These are phyloP conservation scores for Straminergon stramineum DNA, from an alignment of 225 moss, liverwort and hornwort genomes.

Conservation along the genomic window DNA sequence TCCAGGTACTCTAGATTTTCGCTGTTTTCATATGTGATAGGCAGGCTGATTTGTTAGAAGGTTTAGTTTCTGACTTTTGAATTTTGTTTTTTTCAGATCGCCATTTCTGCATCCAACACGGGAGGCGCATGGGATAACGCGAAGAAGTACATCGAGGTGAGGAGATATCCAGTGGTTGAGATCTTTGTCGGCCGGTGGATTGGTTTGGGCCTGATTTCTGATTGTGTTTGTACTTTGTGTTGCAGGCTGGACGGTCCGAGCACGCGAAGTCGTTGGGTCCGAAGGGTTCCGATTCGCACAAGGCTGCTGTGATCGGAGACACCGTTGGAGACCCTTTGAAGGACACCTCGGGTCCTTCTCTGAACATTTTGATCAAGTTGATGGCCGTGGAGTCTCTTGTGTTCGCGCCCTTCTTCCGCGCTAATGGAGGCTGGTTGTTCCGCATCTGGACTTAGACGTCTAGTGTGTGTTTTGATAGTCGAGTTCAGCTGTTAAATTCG, in stretches of 20 bases:
- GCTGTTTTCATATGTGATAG: too few relatives aligned
- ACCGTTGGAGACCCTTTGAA: constrained; percentile 66
- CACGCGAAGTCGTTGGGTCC: constrained; percentile 50
- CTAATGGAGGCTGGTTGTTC: constrained; percentile 52
- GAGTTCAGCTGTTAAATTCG: background rate
- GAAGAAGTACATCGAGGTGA: constrained; percentile 67
- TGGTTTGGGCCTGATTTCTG: background rate
- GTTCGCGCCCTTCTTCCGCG: constrained; percentile 52
- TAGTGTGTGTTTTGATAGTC: background rate
- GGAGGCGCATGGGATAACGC: constrained; percentile 73
- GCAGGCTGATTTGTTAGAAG: background rate
- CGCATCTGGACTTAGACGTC: constrained; percentile 15
- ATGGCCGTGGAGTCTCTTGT: constrained; percentile 62
- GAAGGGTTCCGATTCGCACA: constrained; percentile 62
- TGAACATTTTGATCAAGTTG: constrained; percentile 61
- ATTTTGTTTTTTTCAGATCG: constrained; percentile 4
- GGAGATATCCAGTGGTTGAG: background rate
- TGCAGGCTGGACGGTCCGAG: constrained; percentile 46
- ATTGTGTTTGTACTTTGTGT: background rate
- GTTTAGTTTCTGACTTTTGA: background rate
- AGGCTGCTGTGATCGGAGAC: constrained; percentile 60
- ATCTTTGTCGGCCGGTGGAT: background rate
- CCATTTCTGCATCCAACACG: constrained; percentile 57
- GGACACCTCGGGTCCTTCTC: constrained; percentile 55
- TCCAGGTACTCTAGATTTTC: constrained; percentile 20